Evolutionary conservation across 2,329 filamentous ascomycete genomes (phyloP), one percentile per base, ranked within the genome.

Genomic region (Moelleriella libera): DNA sequence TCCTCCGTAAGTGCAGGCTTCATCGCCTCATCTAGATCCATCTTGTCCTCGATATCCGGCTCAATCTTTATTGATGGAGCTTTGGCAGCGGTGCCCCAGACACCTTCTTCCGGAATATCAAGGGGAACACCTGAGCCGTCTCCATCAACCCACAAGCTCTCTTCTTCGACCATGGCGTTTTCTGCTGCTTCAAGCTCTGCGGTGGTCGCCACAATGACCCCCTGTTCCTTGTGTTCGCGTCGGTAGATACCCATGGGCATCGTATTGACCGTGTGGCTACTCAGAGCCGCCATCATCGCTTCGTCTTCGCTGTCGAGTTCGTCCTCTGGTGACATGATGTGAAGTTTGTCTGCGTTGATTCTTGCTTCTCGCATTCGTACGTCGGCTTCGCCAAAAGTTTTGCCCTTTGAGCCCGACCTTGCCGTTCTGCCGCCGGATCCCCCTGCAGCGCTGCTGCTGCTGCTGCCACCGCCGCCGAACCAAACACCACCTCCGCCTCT

Each of bases 181-280:
- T 78, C 72, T 46, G 72, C 69, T 0, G 73, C 74, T 52, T 77
- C 72, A 10, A 78, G 64, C 53, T 80, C 75, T 39, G 73, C 74
- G n/a, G 72, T 71, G 0, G 74, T 77, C 9, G 74, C 71, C 44
- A 78, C 71, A 46, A 72, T 65, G 31, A 75, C 60, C n/a, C 69
- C 71, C 29, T 70, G 64, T 12, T 77, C 71, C 57, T 75, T 71
- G 54, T 76, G 72, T 52, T 76, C 70, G 50, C 67, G 65, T 50
- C 76, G 68, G 52, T 70, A 68, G 52, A 80, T 76, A 45, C 75
- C 75, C 64, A 79, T 73, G 12, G 76, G 76, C 53, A 78, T 64
- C 21, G 68, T 57, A 45, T 55, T 63, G 50, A 54, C 56, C 44
- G 57, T 45, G 21, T 54, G 58, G 30, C 55, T 53, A 49, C 57